phyloP scores from a whole-genome alignment of 768 basidiomycete species.

The Boletellus ananas region DNA sequence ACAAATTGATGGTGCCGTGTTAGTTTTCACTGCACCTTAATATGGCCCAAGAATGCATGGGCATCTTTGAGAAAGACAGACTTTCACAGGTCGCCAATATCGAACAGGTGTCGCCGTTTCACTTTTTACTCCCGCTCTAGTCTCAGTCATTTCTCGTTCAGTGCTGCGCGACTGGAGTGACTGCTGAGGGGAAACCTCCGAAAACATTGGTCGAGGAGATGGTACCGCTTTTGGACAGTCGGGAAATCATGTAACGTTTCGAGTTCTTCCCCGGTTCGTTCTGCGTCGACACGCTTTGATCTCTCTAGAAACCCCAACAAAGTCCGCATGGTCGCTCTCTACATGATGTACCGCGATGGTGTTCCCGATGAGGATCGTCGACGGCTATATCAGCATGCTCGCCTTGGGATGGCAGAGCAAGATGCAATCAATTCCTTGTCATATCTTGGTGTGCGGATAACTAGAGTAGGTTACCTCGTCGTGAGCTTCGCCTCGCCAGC shows the following conservation, averaged over 20 bases:
- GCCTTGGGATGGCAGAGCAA: slow-evolving; percentile 82
- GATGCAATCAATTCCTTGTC: slow-evolving; percentile 88
- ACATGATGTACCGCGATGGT: slow-evolving; percentile 92
- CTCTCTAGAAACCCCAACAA: slow-evolving; percentile 75
- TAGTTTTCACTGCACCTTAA: slow-evolving; percentile 95
- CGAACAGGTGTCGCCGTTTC: slow-evolving; percentile 63
- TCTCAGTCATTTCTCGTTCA: slow-evolving; percentile 30
- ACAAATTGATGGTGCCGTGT: not conserved
- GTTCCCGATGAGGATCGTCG: slow-evolving; percentile 98
- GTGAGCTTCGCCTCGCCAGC: not conserved
- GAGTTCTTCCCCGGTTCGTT: not conserved
- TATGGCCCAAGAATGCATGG: slow-evolving; percentile 99
- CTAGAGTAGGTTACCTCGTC: slow-evolving; percentile 52
- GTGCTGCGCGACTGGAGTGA: slow-evolving; percentile 93
- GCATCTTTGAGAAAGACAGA: slow-evolving; percentile 83
- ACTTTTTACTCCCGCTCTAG: not conserved
- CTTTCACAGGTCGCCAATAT: slow-evolving; percentile 79
- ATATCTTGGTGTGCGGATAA: slow-evolving; percentile 78
- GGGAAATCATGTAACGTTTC: slow-evolving; percentile 67
- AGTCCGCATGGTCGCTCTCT: slow-evolving; percentile 93
- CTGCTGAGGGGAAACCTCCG: slow-evolving; percentile 89
- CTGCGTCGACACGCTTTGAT: not conserved
- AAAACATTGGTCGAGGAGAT: slow-evolving; percentile 96
- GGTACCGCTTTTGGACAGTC: slow-evolving; percentile 91
- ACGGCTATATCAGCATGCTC: slow-evolving; percentile 91